These are phyloP conservation scores for Podaxis carcinomalis DNA, from an alignment of 768 basidiomycete genomes.

Conservation along the genomic window DNA sequence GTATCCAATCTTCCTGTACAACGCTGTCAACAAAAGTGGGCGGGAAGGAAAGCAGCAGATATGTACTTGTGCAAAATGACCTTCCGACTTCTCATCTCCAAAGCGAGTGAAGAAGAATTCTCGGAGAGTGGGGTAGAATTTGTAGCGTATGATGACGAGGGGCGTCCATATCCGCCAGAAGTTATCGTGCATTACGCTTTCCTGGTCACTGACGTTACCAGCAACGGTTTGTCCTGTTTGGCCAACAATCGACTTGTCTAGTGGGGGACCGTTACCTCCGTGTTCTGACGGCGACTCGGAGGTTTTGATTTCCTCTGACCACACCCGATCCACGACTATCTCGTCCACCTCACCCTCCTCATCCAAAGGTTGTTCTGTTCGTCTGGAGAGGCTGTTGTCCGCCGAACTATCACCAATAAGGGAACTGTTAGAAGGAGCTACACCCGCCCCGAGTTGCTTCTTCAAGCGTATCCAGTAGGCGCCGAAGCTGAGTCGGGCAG, in stretches of 20 bases:
- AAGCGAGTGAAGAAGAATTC: conserved; percentile 62
- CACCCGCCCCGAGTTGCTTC: conserved; percentile 51
- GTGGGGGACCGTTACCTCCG: conserved; percentile 21
- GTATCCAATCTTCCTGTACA: conserved; percentile 66
- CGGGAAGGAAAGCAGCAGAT: neutral
- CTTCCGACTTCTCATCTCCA: conserved; percentile 48
- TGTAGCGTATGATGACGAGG: conserved; percentile 49
- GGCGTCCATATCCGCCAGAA: conserved; percentile 26
- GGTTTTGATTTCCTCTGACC: conserved; percentile 57
- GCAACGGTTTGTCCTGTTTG: conserved; percentile 3
- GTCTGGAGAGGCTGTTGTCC: conserved; percentile 32
- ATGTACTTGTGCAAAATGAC: conserved; percentile 36
- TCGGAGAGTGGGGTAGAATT: conserved; percentile 48
- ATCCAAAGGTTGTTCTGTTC: conserved; percentile 18
- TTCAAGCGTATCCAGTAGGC: conserved; percentile 48
- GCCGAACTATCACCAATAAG: conserved; percentile 42
- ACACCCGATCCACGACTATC: conserved; percentile 71
- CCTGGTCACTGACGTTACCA: conserved; percentile 27
- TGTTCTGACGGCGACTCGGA: conserved; percentile 51
- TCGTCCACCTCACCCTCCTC: conserved; percentile 53
- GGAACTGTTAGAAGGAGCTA: conserved; percentile 52
- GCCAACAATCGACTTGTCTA: conserved; percentile 4
- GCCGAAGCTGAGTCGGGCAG: conserved; percentile 34
- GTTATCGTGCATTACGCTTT: conserved; percentile 20
- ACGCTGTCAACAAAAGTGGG: neutral